Conservation (phyloP, 129 eudicot species). For the sunflower (Helianthus annuus) region DNA sequence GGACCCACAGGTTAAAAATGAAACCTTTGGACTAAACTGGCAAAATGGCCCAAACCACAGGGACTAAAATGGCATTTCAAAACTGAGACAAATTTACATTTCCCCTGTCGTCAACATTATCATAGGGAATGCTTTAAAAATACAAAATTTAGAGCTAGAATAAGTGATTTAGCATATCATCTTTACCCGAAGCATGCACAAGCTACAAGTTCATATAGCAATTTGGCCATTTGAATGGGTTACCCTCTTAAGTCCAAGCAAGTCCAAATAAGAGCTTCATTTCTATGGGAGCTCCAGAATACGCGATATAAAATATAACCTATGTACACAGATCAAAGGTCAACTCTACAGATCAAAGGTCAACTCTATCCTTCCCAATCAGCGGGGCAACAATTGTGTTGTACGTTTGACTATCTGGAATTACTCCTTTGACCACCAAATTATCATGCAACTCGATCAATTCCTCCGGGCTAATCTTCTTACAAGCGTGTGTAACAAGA, state of each 20-base stretch:
- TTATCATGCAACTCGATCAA: slow-evolving; percentile 52
- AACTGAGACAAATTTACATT: no score
- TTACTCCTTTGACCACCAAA: slow-evolving; percentile 57
- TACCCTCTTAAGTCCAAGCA: no score
- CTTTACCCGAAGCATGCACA: background rate
- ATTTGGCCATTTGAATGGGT: background rate
- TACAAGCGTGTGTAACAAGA: slow-evolving; percentile 43
- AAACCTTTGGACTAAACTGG: no score
- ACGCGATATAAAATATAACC: background rate
- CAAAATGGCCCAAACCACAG: no score
- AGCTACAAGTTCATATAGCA: slow-evolving; percentile 11
- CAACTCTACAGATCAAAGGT: slow-evolving; percentile 10
- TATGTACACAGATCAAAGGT: background rate
- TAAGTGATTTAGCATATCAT: background rate
- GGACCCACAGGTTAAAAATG: no score
- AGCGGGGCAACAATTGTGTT: slow-evolving; percentile 46
- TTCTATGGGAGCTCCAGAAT: no score
- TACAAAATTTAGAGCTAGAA: background rate
- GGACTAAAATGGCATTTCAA: no score
- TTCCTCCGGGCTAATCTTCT: slow-evolving; percentile 42
- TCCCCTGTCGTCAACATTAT: no score
- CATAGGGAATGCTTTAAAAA: no score
- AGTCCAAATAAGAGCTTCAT: no score
- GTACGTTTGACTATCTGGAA: slow-evolving; percentile 49
- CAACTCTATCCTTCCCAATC: slow-evolving; percentile 19